Evolutionary conservation across 345 rosid genomes (phyloP).

Genomic region (Geranium rotundifolium): DNA sequence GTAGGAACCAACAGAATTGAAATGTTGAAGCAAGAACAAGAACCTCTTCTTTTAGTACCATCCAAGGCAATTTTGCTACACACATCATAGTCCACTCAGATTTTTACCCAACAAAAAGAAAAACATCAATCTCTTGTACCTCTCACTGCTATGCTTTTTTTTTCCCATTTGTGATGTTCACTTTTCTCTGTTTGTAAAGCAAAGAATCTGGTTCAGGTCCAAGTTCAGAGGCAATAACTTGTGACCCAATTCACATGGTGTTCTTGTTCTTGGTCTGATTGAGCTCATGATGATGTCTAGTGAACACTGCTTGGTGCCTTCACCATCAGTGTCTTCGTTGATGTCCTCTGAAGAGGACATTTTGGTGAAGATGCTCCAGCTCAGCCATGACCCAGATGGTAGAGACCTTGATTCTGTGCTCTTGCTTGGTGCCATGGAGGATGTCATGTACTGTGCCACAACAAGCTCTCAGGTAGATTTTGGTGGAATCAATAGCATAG

Average conservation of each 20-base stretch:
- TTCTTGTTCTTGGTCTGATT: background rate
- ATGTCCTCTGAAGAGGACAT: conserved; percentile 30
- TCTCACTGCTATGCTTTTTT: too few relatives aligned
- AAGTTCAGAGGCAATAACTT: background rate
- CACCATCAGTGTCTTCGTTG: background rate
- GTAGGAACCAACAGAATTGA: background rate
- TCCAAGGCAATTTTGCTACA: background rate
- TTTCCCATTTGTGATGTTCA: background rate
- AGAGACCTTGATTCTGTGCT: conserved; percentile 50
- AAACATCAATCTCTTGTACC: too few relatives aligned
- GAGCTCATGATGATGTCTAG: background rate
- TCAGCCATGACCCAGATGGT: conserved; percentile 67
- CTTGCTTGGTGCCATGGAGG: conserved; percentile 49
- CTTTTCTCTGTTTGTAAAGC: background rate
- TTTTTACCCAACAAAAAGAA: too few relatives aligned
- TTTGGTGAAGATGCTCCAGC: conserved; percentile 42
- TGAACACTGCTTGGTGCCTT: too few relatives aligned
- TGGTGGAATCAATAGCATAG: background rate
- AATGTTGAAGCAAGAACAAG: background rate
- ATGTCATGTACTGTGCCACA: conserved; percentile 33
- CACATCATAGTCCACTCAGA: too few relatives aligned
- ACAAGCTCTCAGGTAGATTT: conserved; percentile 18
- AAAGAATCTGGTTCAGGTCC: background rate
- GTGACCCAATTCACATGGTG: background rate
- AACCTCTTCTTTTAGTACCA: background rate